These are phyloP conservation scores for Leishmania lainsoni DNA, from an alignment of 208 protist species.

Conservation along the genomic window DNA sequence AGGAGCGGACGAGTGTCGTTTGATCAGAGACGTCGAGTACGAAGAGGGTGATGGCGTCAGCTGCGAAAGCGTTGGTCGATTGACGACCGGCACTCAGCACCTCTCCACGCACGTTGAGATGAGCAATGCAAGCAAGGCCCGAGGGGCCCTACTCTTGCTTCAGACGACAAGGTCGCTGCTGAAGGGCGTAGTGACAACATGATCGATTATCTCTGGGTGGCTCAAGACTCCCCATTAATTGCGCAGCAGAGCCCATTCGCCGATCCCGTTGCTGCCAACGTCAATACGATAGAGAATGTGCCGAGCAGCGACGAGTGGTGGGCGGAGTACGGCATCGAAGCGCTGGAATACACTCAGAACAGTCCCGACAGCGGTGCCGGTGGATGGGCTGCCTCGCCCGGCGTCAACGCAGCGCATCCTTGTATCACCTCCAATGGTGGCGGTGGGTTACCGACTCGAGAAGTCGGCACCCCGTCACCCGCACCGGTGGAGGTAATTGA, in stretches of 20 bases:
- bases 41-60: not conserved
- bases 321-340: slow-evolving; percentile 42
- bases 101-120: not conserved
- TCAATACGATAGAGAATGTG: not conserved
- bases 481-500: slow-evolving; percentile 22
- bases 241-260: not conserved
- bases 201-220: not conserved
- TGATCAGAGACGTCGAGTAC: not conserved
- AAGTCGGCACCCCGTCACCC: not conserved
- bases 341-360: slow-evolving; percentile 35
- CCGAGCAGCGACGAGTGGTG: slow-evolving; percentile 22
- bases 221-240: not conserved
- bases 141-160: not conserved
- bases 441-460: too few species aligned
- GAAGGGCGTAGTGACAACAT: not conserved
- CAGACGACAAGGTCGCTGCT: not conserved
- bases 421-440: not conserved
- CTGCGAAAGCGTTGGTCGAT: slow-evolving; percentile 10
- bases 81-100: slow-evolving; percentile 19
- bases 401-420: not conserved
- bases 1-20: not conserved
- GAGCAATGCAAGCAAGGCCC: not conserved
- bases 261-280: not conserved
- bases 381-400: not conserved
- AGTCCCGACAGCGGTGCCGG: not conserved